phyloP scores from a whole-genome alignment of 1,284 basidiomycete species.

The Trametes versicolor region DNA sequence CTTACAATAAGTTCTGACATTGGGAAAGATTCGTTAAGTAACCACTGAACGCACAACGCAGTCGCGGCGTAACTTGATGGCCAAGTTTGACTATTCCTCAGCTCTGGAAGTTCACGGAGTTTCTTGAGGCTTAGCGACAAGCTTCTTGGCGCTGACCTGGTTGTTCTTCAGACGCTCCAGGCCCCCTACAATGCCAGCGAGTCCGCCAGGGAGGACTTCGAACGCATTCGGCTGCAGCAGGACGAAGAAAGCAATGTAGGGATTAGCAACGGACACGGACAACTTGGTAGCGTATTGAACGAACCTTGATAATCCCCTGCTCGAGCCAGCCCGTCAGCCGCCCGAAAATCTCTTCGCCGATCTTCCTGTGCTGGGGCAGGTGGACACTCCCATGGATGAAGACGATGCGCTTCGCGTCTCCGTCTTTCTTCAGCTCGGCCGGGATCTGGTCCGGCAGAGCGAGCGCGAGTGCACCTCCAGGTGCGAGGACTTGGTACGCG shows the following conservation, averaged over 20 bases:
- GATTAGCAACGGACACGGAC: no score
- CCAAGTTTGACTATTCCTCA: no score
- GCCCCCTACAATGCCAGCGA: slow-evolving; percentile 54
- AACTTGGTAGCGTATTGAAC: background rate
- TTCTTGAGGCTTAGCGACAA: slow-evolving; percentile 59
- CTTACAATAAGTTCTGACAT: no score
- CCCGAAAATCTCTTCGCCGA: slow-evolving; percentile 5
- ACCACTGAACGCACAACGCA: no score
- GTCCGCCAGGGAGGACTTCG: slow-evolving; percentile 56
- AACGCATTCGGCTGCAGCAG: slow-evolving; percentile 37
- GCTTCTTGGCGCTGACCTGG: slow-evolving; percentile 57
- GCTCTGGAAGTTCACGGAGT: no score
- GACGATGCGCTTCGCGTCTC: slow-evolving; percentile 15
- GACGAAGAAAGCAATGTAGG: no score
- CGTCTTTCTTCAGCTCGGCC: slow-evolving; percentile 10
- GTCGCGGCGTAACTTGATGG: no score
- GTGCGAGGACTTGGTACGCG: slow-evolving; percentile 39
- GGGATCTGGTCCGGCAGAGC: slow-evolving; percentile 23
- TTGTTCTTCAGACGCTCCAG: slow-evolving; percentile 51
- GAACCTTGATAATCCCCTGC: slow-evolving; percentile 16
- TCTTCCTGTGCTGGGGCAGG: slow-evolving; percentile 1
- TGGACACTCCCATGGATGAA: slow-evolving; percentile 5
- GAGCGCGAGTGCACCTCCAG: slow-evolving; percentile 46
- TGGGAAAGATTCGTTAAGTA: no score
- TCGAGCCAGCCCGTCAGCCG: slow-evolving; percentile 15